phyloP scores from a whole-genome alignment of 2,329 filamentous ascomycete genomes.

The Pseudopithomyces chartarum region DNA sequence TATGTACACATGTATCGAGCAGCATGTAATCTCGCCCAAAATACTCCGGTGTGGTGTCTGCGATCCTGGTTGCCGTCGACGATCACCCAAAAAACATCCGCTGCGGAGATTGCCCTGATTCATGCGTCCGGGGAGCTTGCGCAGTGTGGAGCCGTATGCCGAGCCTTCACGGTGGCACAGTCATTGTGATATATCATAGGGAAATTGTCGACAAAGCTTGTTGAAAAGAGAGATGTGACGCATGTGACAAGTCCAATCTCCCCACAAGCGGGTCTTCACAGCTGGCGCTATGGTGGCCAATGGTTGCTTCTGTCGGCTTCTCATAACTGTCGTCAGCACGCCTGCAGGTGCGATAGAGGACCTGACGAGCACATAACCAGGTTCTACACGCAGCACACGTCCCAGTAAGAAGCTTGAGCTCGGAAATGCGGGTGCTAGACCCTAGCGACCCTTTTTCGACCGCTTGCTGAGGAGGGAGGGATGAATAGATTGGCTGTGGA shows the following conservation, averaged over 20 bases:
- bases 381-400: constrained; percentile 14
- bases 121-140: constrained; percentile 26
- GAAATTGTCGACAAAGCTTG: constrained; percentile 17
- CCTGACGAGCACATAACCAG: constrained; percentile 10
- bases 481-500: constrained; percentile 25
- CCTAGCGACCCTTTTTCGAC: constrained; percentile 29
- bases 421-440: constrained; percentile 37
- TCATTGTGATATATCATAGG: constrained; percentile 21
- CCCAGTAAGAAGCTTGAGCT: constrained; percentile 27
- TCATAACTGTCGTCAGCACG: constrained; percentile 6
- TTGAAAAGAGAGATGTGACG: not conserved
- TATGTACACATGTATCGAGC: constrained; percentile 11
- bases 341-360: constrained; percentile 13
- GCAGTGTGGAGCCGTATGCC: constrained; percentile 34
- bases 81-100: constrained; percentile 44
- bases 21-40: constrained; percentile 30
- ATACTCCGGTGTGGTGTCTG: constrained; percentile 42
- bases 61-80: constrained; percentile 38
- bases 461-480: constrained; percentile 23
- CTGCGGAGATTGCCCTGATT: constrained; percentile 32
- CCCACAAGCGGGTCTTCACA: not conserved
- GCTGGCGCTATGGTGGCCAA: constrained; percentile 10
- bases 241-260: constrained; percentile 13
- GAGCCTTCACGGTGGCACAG: constrained; percentile 30
- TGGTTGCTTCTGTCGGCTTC: not conserved